Evolutionary conservation across 306 rosid genomes (phyloP), one percentile per base, ranked within the genome.

Genomic region (Urtica urens): DNA sequence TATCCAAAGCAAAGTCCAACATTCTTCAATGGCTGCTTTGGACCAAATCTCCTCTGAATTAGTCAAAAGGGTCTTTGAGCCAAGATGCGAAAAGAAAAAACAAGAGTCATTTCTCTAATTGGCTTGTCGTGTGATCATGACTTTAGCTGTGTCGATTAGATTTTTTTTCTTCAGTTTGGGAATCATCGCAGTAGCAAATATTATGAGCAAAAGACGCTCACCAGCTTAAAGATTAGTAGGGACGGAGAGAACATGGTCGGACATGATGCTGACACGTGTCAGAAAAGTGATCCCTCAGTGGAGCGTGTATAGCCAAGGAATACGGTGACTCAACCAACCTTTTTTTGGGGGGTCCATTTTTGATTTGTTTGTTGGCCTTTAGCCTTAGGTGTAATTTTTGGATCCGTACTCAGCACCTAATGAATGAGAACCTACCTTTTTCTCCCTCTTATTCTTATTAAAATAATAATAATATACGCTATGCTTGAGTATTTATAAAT

Each of bases 121-220:
- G 73, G 65, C 40, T n/a, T 31, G 54, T 46, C 68, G 49, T 64
- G 70, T 67, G 74, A 66, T 34, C 22, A 13, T 50, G 66, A 53
- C 68, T 47, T 46, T 31, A n/a, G 3, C 46, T 23, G 53, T 23
- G 51, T n/a, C 54, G 3, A 14, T 24, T 10, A 10, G 25, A 3
- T 19, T 13, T 23, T 46, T 24, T 23, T 18, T 54, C 42, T 59
- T 46, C 62, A 50, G 44, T 70, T 60, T 57, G 55, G 21, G 51
- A 51, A 38, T 38, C 61, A 45, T 33, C 11, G 54, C 53, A 59
- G 53, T 33, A 21, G 57, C 49, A 42, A 37, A 49, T 55, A 27
- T 45, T 23, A 52, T 28, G 13, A 72, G 55, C 69, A 38, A 60
- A 51, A 67, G 16, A n/a, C 4, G 67, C 49, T 66, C 72, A 15